A percentile compares a stretch with the other conserved stretches of the same genome.
Conservation (phyloP, 75 land plant species). For the Selaginella tamariscina region DNA sequence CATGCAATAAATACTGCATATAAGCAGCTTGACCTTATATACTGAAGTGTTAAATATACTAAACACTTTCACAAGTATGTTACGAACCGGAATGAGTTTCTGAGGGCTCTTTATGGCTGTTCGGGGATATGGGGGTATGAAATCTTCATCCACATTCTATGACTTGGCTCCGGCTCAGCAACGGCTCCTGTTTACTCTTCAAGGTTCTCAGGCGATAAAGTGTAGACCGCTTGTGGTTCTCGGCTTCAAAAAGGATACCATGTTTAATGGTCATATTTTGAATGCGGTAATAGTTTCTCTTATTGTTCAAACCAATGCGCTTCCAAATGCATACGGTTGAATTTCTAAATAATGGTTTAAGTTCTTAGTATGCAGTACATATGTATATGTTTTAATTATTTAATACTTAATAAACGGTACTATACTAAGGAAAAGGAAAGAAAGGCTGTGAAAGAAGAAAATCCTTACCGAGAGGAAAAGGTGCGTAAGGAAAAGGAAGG, state of each 20-base stretch:
- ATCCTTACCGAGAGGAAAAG: too few species aligned
- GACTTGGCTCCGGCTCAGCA: background rate
- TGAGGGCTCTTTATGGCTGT: background rate
- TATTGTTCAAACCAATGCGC: constrained; percentile 62
- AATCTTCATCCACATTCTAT: background rate
- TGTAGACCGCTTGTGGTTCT: constrained; percentile 46
- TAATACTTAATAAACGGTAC: too few species aligned
- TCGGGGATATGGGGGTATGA: background rate
- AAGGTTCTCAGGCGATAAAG: constrained; percentile 57
- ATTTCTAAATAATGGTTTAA: background rate
- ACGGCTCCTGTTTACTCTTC: background rate
- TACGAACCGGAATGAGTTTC: background rate
- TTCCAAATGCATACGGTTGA: constrained; percentile 37
- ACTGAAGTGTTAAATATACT: background rate
- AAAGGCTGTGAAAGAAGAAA: too few species aligned
- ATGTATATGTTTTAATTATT: too few species aligned
- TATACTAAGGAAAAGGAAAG: too few species aligned
- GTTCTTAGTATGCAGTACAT: too few species aligned
- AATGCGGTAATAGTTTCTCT: constrained; percentile 47
- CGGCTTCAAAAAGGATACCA: constrained; percentile 48
- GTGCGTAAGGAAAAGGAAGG: too few species aligned
- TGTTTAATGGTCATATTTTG: constrained; percentile 45
- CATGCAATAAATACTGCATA: too few species aligned
- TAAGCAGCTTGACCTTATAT: background rate
- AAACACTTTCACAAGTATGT: background rate